Evolutionary conservation across 2,329 filamentous ascomycete species (phyloP).

Genomic region (Didymella sp.): DNA sequence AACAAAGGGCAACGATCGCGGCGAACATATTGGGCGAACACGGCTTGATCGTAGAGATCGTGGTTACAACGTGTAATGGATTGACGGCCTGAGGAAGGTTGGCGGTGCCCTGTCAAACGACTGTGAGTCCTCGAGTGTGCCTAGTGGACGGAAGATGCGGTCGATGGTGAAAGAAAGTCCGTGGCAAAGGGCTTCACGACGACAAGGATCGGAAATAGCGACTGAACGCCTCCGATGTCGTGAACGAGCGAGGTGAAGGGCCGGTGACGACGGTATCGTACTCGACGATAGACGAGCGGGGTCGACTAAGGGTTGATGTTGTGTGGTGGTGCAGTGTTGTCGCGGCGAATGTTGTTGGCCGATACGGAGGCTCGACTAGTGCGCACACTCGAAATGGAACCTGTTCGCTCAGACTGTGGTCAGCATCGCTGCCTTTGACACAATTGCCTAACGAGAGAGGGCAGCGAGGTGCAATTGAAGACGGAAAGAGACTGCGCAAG

Average conservation of each 20-base stretch:
- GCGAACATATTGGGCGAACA: constrained; percentile 27
- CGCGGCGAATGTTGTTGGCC: constrained; percentile 1
- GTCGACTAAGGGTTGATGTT: constrained; percentile 16
- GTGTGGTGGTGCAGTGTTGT: constrained; percentile 21
- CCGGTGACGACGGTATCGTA: not conserved
- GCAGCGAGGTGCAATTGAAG: constrained; percentile 21
- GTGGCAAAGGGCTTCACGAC: constrained; percentile 17
- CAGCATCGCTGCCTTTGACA: constrained; percentile 30
- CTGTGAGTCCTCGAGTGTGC: constrained; percentile 7
- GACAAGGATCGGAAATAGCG: constrained; percentile 27
- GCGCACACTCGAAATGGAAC: not conserved
- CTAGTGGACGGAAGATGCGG: not conserved
- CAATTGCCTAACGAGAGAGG: constrained; percentile 22
- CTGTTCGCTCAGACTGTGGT: constrained; percentile 28
- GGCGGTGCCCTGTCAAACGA: not conserved
- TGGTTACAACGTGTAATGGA: constrained; percentile 12
- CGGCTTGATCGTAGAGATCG: constrained; percentile 23
- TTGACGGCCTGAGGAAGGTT: not conserved
- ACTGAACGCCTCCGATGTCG: constrained; percentile 34
- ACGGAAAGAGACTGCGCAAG: constrained; percentile 16
- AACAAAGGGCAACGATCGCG: constrained; percentile 27
- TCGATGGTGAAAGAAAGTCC: constrained; percentile 17
- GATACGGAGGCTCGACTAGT: constrained; percentile 1
- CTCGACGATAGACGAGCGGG: constrained; percentile 12
- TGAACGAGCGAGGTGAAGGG: constrained; percentile 14